These are phyloP conservation scores for Botrytis deweyae DNA, from an alignment of 2,329 filamentous ascomycete species.

Conservation along the genomic window DNA sequence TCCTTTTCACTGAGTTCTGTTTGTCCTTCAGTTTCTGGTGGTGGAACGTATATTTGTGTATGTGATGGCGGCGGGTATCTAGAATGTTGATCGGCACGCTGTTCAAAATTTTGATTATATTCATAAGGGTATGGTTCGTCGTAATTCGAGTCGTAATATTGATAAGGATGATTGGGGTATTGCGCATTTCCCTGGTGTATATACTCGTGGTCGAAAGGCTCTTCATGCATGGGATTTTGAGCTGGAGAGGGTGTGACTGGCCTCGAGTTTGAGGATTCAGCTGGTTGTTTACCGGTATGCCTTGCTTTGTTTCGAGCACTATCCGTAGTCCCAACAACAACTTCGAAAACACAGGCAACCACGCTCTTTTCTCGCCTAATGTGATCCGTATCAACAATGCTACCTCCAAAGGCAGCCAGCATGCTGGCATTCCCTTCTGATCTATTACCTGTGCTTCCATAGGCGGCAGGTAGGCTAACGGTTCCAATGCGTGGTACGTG, in stretches of 20 bases:
- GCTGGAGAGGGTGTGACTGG: slow-evolving; percentile 24
- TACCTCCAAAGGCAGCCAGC: slow-evolving; percentile 57
- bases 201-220: slow-evolving; percentile 23
- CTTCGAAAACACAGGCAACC: slow-evolving; percentile 81
- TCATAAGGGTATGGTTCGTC: slow-evolving; percentile 35
- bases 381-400: slow-evolving; percentile 83
- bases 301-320: slow-evolving; percentile 47
- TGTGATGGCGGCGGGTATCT: slow-evolving; percentile 36
- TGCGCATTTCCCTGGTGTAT: slow-evolving; percentile 21
- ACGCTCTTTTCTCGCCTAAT: slow-evolving; percentile 88
- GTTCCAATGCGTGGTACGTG: slow-evolving; percentile 38
- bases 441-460: slow-evolving; percentile 27
- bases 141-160: slow-evolving; percentile 38
- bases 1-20: slow-evolving; percentile 77
- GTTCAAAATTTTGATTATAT: slow-evolving; percentile 33
- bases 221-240: slow-evolving; percentile 32
- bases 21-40: slow-evolving; percentile 59
- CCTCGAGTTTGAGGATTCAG: slow-evolving; percentile 28
- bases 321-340: slow-evolving; percentile 83
- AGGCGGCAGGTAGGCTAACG: slow-evolving; percentile 32
- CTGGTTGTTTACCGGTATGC: slow-evolving; percentile 30
- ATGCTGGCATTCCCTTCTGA: slow-evolving; percentile 44
- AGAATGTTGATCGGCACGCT: slow-evolving; percentile 40
- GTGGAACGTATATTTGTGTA: slow-evolving; percentile 54
- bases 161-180: slow-evolving; percentile 39